These are phyloP conservation scores for Esteya vermicola DNA, from an alignment of 2,329 filamentous ascomycete species.

Conservation along the genomic window DNA sequence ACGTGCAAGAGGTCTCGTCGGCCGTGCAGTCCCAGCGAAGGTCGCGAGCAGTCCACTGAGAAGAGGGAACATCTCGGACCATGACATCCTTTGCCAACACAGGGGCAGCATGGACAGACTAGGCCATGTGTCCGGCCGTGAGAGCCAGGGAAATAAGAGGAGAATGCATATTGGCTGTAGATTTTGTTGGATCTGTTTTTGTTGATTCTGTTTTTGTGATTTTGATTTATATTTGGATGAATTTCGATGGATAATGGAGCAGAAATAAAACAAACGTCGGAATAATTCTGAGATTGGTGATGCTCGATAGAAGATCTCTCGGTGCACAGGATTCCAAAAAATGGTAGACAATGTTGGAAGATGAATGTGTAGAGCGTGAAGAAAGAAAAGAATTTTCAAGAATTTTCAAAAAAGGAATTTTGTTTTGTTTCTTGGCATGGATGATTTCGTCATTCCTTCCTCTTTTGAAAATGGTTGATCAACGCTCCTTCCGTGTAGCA, in stretches of 20 bases:
- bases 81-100: neutral
- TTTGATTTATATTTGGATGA: too few species aligned
- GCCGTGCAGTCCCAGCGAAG: conserved; percentile 9
- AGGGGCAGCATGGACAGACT: neutral
- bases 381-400: neutral
- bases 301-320: neutral
- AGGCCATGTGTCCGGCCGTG: conserved; percentile 2
- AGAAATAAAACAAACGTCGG: neutral
- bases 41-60: conserved; percentile 6
- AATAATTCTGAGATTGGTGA: neutral
- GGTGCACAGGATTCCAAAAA: neutral
- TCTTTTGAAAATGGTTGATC: too few species aligned
- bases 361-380: too few species aligned
- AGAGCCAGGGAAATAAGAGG: conserved; percentile 1
- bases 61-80: neutral
- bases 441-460: too few species aligned
- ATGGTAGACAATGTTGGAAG: neutral
- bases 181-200: neutral
- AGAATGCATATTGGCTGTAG: conserved; percentile 7
- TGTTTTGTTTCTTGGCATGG: too few species aligned
- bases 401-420: neutral
- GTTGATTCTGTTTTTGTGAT: too few species aligned
- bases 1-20: conserved; percentile 8
- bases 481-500: too few species aligned
- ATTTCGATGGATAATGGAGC: too few species aligned